Base-by-base conservation (phyloP, 192 early-diverging fungal genomes). In the Entomortierella beljakovae region DNA sequence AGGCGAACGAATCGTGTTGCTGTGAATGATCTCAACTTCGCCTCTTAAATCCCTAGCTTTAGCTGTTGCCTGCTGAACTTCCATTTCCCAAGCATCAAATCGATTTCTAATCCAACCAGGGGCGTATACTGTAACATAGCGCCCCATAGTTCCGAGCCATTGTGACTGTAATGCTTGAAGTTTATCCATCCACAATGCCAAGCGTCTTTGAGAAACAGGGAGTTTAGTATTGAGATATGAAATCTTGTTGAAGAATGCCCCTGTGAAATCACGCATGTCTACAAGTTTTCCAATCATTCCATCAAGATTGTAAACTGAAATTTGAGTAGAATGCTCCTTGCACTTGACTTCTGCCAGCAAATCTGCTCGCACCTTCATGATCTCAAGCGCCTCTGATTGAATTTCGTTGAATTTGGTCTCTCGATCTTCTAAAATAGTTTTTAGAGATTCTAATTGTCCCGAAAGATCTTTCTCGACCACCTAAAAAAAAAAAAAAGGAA, bases 201-300 rank as follows among this genome's bases (percentile, higher is more conserved):
- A 50, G 0, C 75, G 61, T 18, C 75, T 25, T 18, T 79, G 75
- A 0, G 75, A 79, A 6, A 65, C 75, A 3, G 75, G 75, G 4
- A 79, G 50, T n/a, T 79, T 79, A 0, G 75, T 79, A 57, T 79
- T 68, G 25, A 79, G 75, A 32, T 79, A 79, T 3, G 75, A 69
- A 32, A 79, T 70, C 31, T 70, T 79, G 62, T 79, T 70, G 57
- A 79, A 79, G 49, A 79, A 79, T 18, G 75, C 75, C 3, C 68
- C 75, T 10, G 75, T 70, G 38, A 79, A 79, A 40, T 79, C 75
- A 2, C 75, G 61, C 61, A 79, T 79, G 56, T 79, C 75, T 1
- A 70, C 55, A 16, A 79, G 22, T 31, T 79, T 79, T 5, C 75
- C 75, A 15, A 70, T 62, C 75, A 79, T 79, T 20, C 67, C 67